Conservation (phyloP, 2,329 filamentous ascomycete species). For the Botrytis paeoniae region DNA sequence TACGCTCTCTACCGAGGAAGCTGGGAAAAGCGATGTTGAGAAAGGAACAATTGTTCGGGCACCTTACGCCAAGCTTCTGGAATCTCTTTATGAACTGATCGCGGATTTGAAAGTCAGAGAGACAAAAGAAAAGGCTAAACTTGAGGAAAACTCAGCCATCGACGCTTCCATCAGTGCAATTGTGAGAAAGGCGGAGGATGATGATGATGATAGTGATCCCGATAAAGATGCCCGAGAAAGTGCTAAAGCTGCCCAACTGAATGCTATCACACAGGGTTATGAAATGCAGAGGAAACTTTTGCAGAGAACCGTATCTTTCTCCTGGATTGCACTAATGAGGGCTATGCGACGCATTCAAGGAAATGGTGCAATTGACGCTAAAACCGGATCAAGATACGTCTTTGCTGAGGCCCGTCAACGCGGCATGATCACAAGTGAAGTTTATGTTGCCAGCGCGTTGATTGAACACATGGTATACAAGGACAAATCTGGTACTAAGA, state of each 20-base stretch:
- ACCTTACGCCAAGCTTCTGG: constrained; percentile 78
- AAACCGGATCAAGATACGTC: constrained; percentile 72
- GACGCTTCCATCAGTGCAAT: constrained; percentile 40
- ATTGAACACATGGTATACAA: constrained; percentile 97
- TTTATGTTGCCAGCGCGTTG: constrained; percentile 88
- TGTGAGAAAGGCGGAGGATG: constrained; percentile 49
- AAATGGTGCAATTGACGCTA: constrained; percentile 52
- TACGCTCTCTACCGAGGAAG: constrained; percentile 72
- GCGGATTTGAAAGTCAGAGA: constrained; percentile 67
- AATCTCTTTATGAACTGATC: constrained; percentile 83
- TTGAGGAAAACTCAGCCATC: constrained; percentile 49
- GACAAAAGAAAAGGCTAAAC: constrained; percentile 53
- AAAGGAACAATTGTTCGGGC: constrained; percentile 66
- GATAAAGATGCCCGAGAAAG: constrained; percentile 41
- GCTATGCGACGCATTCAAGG: constrained; percentile 94
- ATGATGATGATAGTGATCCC: constrained; percentile 43
- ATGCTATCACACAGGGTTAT: constrained; percentile 63
- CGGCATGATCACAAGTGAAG: constrained; percentile 87
- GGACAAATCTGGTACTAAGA: constrained; percentile 86
- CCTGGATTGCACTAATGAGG: constrained; percentile 92
- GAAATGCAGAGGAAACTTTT: constrained; percentile 71
- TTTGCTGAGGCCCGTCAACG: constrained; percentile 85
- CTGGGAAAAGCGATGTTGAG: constrained; percentile 62
- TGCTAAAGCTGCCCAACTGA: constrained; percentile 58
- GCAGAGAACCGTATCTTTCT: constrained; percentile 82